Evolutionary conservation across 2,329 filamentous ascomycete genomes (phyloP), one percentile per base, ranked within the genome.

Genomic region (Mycocentrospora acerina): DNA sequence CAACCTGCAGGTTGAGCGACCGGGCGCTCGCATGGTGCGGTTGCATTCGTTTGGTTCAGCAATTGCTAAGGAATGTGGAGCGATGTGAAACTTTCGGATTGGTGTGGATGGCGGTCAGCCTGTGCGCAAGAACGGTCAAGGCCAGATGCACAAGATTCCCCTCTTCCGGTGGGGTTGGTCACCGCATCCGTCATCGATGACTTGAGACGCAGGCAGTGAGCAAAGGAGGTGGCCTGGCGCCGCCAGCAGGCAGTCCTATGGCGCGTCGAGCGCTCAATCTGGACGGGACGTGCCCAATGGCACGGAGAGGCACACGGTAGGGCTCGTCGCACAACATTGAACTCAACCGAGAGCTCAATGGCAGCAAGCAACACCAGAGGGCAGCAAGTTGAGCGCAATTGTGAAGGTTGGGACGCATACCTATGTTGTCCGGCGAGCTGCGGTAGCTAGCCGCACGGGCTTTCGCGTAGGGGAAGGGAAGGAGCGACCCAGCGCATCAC

Each of bases 1-100:
- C 24, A 16, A 22, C 35, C 41, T 42, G 40, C 50, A 53, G 40
- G 42, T 41, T 29, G 31, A 36, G 37, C 48, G 43, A 36, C 29
- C 12, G 34, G 40, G 37, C 34, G 40, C 39, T 12, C 19, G 19
- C 9, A 22, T 22, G 19, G 9, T 29, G 37, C 29, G 31, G 34
- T 37, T 45, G 45, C 39, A 32, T 35, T 37, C 36, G 34, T 36
- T 31, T 37, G 39, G 41, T 22, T 25, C 29, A 40, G 32, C 42
- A 49, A 51, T 49, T 51, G 48, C 47, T 48, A 22, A 30, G 40
- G 47, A 36, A 52, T 47, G 58, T 58, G 56, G 50, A 59, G 54
- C 53, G 41, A 53, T 43, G 51, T 51, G 52, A 51, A 46, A 57
- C 49, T 48, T 44, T 42, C 34, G 33, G 50, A 24, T 42, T 42